Base-by-base conservation (phyloP, 345 rosid species). In the Gossypioides kirkii region DNA sequence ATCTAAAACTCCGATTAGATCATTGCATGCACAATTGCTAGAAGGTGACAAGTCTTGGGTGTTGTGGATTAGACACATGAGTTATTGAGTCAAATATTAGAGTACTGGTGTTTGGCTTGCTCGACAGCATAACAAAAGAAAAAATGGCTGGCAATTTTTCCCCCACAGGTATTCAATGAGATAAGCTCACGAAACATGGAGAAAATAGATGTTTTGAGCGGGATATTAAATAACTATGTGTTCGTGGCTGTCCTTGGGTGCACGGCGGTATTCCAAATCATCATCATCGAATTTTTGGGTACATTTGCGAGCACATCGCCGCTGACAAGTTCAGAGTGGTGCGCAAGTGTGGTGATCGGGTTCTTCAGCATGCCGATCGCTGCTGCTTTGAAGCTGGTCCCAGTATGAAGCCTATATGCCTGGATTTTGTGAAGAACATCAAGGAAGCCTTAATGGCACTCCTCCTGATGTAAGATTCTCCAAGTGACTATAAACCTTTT, bases 341-440 rank as follows among this genome's bases (percentile, higher is more conserved):
- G 80, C 72, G 36, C 80, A 58, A 79, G 92, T 76, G 69, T 87
- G 62, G 1, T 83, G 73, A 63, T 87, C 9, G 92, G 97, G 61
- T 90, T 94, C 79, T 32, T 92, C 38, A 92, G 97, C 72, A 94
- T 94, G 97, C 98, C 97, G 0, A 82, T 92, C 23, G 87, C 97
- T 55, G 98, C 97, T 58, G 79, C 56, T 20, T 32, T 94, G 45
- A 94, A 94, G 86, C 79, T 53, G 78, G 76, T 94, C 66, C 89
- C 89, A 0, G 90, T 92, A 47, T 91, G 79, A 86, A 26, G 6
- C 73, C 66, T 17, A 58, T 55, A 20, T 54, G 59, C 26, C 23
- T 43, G 10, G 32, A 20, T 56, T 43, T 56, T 22, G 45, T 25
- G 53, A 26, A 56, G 58, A 32, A 70, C 28, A 26, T 38, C 22